A percentile compares a stretch with the other conserved stretches of the same genome.
Evolutionary conservation across 768 basidiomycete species (phyloP).

Genomic region (Neoboletus magnificus): DNA sequence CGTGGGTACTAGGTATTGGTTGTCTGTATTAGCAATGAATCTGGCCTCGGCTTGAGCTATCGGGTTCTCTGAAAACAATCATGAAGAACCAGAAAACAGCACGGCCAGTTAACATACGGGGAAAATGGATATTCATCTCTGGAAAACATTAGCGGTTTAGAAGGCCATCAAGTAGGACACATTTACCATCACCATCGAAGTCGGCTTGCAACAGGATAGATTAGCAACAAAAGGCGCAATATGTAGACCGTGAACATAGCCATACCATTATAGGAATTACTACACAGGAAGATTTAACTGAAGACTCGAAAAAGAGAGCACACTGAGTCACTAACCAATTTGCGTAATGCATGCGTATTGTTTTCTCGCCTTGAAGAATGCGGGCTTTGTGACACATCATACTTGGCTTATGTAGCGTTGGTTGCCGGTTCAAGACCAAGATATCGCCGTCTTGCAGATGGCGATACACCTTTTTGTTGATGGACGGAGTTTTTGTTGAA

Average conservation of each 20-base stretch:
- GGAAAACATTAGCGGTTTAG: constrained; percentile 3
- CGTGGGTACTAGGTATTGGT: constrained; percentile 98
- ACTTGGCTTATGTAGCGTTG: constrained; percentile 96
- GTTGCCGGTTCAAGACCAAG: constrained; percentile 94
- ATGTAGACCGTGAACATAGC: constrained; percentile 4
- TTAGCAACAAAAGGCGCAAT: constrained; percentile 5
- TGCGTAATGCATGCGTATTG: constrained; percentile 99
- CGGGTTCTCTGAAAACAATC: constrained; percentile 68
- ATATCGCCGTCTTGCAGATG: constrained; percentile 95
- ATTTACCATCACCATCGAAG: constrained; percentile 86
- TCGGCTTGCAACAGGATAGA: constrained; percentile 51
- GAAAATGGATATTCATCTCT: constrained; percentile 99
- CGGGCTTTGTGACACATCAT: constrained; percentile 99
- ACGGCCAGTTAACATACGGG: constrained; percentile 56
- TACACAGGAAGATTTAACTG: constrained; percentile 33
- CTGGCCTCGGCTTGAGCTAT: constrained; percentile 92
- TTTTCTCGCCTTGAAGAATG: constrained; percentile 93
- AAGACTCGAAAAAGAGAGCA: neutral
- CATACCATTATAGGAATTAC: constrained; percentile 96
- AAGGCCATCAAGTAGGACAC: neutral
- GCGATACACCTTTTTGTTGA: constrained; percentile 97
- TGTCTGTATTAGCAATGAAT: constrained; percentile 95
- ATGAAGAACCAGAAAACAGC: neutral
- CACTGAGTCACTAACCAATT: constrained; percentile 70
- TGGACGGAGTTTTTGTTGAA: constrained; percentile 69